phyloP scores from a whole-genome alignment of 2,329 filamentous ascomycete species.

The Emmonsiellopsis sp. region DNA sequence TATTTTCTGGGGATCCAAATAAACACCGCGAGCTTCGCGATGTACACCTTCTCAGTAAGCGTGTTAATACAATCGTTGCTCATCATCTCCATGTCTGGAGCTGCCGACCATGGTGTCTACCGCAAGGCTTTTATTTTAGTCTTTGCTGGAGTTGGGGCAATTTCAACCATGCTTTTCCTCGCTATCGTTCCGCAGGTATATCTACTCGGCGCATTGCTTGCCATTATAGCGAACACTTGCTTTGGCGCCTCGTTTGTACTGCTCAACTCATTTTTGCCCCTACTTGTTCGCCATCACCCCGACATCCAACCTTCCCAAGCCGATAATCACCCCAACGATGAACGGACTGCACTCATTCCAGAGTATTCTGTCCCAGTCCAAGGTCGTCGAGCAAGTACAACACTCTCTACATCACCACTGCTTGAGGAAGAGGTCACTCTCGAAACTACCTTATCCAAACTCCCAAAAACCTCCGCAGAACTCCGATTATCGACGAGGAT shows the following conservation, averaged over 20 bases:
- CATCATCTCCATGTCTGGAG: conserved; percentile 92
- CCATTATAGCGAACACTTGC: conserved; percentile 84
- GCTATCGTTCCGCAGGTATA: conserved; percentile 67
- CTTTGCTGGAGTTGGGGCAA: conserved; percentile 76
- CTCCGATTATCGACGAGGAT: conserved; percentile 80
- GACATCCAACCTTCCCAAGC: conserved; percentile 28
- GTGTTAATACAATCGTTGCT: conserved; percentile 81
- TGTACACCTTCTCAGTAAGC: conserved; percentile 84
- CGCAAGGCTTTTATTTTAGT: conserved; percentile 75
- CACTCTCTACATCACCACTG: background rate
- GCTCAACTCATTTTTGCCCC: conserved; percentile 85
- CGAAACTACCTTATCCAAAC: conserved; percentile 20
- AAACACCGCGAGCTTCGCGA: conserved; percentile 48
- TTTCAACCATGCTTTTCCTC: conserved; percentile 82
- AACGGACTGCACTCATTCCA: background rate
- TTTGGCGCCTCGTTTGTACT: conserved; percentile 94
- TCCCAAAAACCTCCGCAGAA: conserved; percentile 44
- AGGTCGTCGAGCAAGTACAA: background rate
- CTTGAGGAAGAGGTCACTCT: conserved; percentile 2
- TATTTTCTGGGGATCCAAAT: conserved; percentile 73
- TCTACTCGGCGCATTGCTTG: conserved; percentile 69
- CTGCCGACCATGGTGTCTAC: conserved; percentile 87
- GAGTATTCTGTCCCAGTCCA: background rate
- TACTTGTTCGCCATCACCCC: conserved; percentile 81
- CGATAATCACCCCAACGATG: conserved; percentile 5